Percentiles rank a stretch among this genome's conserved stretches.
phyloP scores from a whole-genome alignment of 1,284 basidiomycete species.

The Coniferiporia sulphurascens region DNA sequence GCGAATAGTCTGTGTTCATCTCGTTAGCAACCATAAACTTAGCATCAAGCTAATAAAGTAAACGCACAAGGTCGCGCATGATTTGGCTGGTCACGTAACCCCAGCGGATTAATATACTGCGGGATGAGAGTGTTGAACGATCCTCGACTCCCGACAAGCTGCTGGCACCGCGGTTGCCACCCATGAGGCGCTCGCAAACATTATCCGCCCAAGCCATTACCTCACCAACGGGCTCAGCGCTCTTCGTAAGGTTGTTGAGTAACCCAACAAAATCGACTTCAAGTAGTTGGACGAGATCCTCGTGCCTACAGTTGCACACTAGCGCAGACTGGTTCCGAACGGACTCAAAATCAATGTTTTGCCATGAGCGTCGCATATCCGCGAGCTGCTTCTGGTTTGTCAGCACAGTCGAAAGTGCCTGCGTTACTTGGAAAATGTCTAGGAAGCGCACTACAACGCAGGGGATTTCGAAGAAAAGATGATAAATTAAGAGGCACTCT shows the following conservation, averaged over 20 bases:
- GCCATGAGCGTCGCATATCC: conserved; percentile 84
- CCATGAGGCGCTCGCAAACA: conserved; percentile 79
- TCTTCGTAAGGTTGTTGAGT: conserved; percentile 67
- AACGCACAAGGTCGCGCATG: conserved; percentile 76
- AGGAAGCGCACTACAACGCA: conserved; percentile 68
- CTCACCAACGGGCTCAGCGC: conserved; percentile 75
- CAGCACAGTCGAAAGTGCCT: conserved; percentile 78
- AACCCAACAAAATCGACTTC: conserved; percentile 80
- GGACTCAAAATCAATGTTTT: conserved; percentile 82
- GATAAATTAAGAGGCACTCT: conserved; percentile 3
- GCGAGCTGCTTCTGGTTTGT: conserved; percentile 79
- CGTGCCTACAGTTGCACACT: conserved; percentile 86
- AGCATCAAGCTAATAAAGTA: conserved; percentile 16
- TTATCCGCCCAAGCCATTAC: conserved; percentile 88
- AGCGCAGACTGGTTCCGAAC: conserved; percentile 87
- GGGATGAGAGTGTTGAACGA: conserved; percentile 75
- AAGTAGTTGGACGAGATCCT: conserved; percentile 76
- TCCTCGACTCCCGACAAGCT: conserved; percentile 45
- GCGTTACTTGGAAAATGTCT: conserved; percentile 86
- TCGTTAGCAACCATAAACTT: conserved; percentile 17
- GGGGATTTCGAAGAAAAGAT: conserved; percentile 12
- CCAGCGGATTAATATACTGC: conserved; percentile 83
- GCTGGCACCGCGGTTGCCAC: conserved; percentile 44
- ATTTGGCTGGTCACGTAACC: conserved; percentile 88
- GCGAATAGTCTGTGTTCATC: conserved; percentile 63